These are phyloP conservation scores for Cyberlindnera mississippiensis DNA, from an alignment of 805 yeast species.

Conservation along the genomic window DNA sequence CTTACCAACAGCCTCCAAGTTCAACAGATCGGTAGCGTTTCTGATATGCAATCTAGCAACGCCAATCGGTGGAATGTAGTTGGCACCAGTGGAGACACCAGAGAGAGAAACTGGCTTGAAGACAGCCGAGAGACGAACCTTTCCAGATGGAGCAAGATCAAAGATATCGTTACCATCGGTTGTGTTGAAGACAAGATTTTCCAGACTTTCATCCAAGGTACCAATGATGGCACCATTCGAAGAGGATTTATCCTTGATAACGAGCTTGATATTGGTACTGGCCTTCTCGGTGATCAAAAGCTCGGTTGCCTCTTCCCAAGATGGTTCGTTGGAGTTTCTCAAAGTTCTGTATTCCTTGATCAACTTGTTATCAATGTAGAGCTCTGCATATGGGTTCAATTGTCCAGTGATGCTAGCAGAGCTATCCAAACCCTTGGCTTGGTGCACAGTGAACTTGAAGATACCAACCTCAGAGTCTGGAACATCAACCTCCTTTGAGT, in stretches of 20 bases:
- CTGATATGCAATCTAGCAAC: slow-evolving; percentile 57
- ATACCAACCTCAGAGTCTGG: slow-evolving; percentile 73
- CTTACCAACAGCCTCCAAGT: slow-evolving; percentile 64
- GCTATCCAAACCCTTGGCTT: slow-evolving; percentile 54
- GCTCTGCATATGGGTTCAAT: slow-evolving; percentile 62
- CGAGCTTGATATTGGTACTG: slow-evolving; percentile 48
- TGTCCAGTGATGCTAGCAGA: slow-evolving; percentile 43
- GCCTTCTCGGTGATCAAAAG: slow-evolving; percentile 58
- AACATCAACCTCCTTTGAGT: slow-evolving; percentile 27
- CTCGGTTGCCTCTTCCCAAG: slow-evolving; percentile 64
- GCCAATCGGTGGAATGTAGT: slow-evolving; percentile 63
- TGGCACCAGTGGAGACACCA: slow-evolving; percentile 42
- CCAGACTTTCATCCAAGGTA: slow-evolving; percentile 45
- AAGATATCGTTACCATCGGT: slow-evolving; percentile 46
- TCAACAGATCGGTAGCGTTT: slow-evolving; percentile 46
- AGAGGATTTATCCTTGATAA: slow-evolving; percentile 56
- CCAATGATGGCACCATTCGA: slow-evolving; percentile 47
- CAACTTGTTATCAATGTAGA: slow-evolving; percentile 53
- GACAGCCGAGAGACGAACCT: slow-evolving; percentile 48
- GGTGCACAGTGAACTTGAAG: slow-evolving; percentile 56
- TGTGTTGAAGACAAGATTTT: slow-evolving; percentile 40
- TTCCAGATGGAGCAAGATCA: slow-evolving; percentile 49
- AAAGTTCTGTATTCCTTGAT: slow-evolving; percentile 57
- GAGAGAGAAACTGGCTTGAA: slow-evolving; percentile 71
- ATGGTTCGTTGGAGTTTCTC: slow-evolving; percentile 67